These are phyloP conservation scores for Mangifera indica DNA, from an alignment of 345 rosid genomes.

Conservation along the genomic window DNA sequence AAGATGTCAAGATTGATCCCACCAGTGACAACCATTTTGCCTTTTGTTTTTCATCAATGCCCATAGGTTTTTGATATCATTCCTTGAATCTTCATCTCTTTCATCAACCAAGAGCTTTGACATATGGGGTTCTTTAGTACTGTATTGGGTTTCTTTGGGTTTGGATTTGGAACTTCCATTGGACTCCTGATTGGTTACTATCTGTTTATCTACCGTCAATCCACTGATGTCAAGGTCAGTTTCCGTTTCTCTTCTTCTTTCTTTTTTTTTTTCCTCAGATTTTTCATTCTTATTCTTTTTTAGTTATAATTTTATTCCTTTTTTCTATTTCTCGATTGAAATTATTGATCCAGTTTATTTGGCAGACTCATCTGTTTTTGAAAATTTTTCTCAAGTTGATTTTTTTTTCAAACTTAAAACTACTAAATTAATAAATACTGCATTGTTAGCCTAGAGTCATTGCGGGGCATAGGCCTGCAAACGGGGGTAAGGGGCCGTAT, in stretches of 20 bases:
- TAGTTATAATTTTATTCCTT: slow-evolving; percentile 1
- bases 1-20: slow-evolving; percentile 10
- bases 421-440: not conserved
- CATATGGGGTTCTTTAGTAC: slow-evolving; percentile 66
- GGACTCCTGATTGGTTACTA: slow-evolving; percentile 73
- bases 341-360: no score
- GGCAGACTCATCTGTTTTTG: no score
- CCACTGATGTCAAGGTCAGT: slow-evolving; percentile 70
- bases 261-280: not conserved
- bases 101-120: slow-evolving; percentile 17
- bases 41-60: not conserved
- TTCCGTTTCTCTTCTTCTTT: not conserved
- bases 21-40: not conserved
- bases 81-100: not conserved
- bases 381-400: no score
- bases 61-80: not conserved
- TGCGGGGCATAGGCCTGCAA: no score
- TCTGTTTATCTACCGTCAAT: slow-evolving; percentile 66
- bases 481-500: no score
- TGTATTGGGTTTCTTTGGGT: slow-evolving; percentile 62
- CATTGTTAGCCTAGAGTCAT: no score
- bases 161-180: slow-evolving; percentile 74
- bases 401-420: not conserved
- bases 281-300: slow-evolving; percentile 5
- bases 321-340: not conserved